A percentile compares a stretch with the other conserved stretches of the same genome.
Evolutionary conservation across 306 rosid species (phyloP).

Genomic region (Sechiopsis laciniata): DNA sequence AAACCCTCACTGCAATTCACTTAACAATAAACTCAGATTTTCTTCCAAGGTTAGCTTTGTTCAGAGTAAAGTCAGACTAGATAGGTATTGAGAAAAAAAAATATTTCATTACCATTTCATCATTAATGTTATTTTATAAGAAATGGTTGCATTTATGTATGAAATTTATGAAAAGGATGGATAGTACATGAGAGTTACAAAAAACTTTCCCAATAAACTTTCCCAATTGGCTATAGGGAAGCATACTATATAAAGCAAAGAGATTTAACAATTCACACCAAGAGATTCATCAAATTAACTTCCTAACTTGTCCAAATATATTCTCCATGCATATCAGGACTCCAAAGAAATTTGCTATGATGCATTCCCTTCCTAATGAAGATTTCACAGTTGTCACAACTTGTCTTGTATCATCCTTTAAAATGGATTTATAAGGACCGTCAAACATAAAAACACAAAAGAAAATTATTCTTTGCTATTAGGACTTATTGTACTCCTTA

Average conservation of each 20-base stretch:
- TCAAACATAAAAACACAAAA: neutral
- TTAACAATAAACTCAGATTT: neutral
- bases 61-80: neutral
- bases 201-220: no score
- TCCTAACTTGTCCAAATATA: neutral
- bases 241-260: no score
- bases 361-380: neutral
- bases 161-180: no score
- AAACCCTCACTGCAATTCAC: slow-evolving; percentile 8
- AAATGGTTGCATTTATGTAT: no score
- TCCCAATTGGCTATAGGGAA: no score
- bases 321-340: neutral
- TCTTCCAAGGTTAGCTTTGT: slow-evolving; percentile 1
- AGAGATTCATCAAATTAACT: neutral
- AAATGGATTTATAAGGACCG: neutral
- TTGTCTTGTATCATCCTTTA: neutral
- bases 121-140: no score
- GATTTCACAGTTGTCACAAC: neutral
- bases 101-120: neutral
- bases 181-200: no score
- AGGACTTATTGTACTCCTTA: neutral
- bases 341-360: no score
- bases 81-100: neutral
- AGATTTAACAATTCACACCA: no score
- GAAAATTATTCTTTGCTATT: neutral